phyloP scores from a whole-genome alignment of 441 rosid genomes.

The Adansonia grandidieri region DNA sequence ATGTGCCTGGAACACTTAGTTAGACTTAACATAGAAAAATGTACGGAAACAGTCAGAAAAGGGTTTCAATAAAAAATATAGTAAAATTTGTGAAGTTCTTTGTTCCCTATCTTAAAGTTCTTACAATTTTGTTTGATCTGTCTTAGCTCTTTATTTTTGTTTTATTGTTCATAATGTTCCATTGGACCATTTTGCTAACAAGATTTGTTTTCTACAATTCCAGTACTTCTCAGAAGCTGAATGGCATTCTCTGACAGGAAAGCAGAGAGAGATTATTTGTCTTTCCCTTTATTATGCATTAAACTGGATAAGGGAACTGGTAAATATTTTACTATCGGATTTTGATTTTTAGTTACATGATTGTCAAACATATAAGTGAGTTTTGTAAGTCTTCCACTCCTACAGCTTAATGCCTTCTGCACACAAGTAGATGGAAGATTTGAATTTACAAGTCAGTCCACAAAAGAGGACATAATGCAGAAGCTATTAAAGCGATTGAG shows the following conservation, averaged over 20 bases:
- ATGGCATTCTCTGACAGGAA: conserved; percentile 62
- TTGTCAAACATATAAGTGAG: conserved; percentile 24
- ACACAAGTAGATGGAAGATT: conserved; percentile 64
- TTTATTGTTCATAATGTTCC: conserved; percentile 14
- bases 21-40: not conserved
- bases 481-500: conserved; percentile 77
- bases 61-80: not conserved
- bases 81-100: not conserved
- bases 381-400: conserved; percentile 34
- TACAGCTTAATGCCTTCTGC: conserved; percentile 84
- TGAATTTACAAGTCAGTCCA: conserved; percentile 61
- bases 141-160: conserved; percentile 10
- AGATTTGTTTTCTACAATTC: conserved; percentile 39
- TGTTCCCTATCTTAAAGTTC: not conserved
- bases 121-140: not conserved
- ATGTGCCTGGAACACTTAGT: not conserved
- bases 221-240: conserved; percentile 64
- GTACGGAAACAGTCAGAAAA: not conserved
- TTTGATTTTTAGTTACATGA: conserved; percentile 22
- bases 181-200: conserved; percentile 38
- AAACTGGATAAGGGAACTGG: conserved; percentile 89
- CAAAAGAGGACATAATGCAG: conserved; percentile 61
- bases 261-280: conserved; percentile 68
- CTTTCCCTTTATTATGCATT: conserved; percentile 74
- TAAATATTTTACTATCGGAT: conserved; percentile 37